Evolutionary conservation across 176 grass and related monocot genomes (phyloP).

Genomic region (Avena sativa): DNA sequence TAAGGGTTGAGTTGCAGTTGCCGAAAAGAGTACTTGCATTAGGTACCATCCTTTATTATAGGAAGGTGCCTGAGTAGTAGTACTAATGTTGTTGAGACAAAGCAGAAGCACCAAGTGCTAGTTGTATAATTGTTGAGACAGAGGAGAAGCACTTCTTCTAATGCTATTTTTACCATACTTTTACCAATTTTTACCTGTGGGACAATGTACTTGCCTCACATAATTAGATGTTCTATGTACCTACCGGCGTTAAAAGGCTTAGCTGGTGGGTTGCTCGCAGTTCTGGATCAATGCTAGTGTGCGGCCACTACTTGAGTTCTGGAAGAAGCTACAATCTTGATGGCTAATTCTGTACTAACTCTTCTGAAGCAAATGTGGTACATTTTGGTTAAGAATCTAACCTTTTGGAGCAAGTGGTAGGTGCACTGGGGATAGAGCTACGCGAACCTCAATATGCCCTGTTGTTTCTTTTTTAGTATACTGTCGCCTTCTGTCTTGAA

Average conservation of each 20-base stretch:
- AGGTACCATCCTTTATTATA: constrained; percentile 21
- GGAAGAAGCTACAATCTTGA: not conserved
- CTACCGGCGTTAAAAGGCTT: not conserved
- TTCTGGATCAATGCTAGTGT: constrained; percentile 7
- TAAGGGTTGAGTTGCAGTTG: not conserved
- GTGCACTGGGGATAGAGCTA: constrained; percentile 25
- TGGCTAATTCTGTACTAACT: not conserved
- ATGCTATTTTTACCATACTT: constrained; percentile 12
- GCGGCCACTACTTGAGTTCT: not conserved
- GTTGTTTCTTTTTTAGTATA: constrained; percentile 12
- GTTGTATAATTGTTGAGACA: constrained; percentile 6
- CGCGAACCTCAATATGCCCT: not conserved
- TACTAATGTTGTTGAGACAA: not conserved
- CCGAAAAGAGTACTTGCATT: constrained; percentile 18
- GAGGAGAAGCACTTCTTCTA: not conserved
- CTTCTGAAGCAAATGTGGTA: not conserved
- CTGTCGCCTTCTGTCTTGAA: not conserved
- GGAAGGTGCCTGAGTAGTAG: constrained; percentile 1
- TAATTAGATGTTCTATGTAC: constrained; percentile 28
- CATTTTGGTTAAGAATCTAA: constrained; percentile 16
- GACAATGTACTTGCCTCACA: constrained; percentile 22
- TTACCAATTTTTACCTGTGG: not conserved
- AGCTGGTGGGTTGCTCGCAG: constrained; percentile 3
- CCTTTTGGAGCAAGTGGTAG: constrained; percentile 31
- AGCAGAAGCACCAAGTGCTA: not conserved